Evolutionary conservation across 1,284 basidiomycete genomes (phyloP), one percentile per base, ranked within the genome.

Genomic region (Austroboletus niveus): DNA sequence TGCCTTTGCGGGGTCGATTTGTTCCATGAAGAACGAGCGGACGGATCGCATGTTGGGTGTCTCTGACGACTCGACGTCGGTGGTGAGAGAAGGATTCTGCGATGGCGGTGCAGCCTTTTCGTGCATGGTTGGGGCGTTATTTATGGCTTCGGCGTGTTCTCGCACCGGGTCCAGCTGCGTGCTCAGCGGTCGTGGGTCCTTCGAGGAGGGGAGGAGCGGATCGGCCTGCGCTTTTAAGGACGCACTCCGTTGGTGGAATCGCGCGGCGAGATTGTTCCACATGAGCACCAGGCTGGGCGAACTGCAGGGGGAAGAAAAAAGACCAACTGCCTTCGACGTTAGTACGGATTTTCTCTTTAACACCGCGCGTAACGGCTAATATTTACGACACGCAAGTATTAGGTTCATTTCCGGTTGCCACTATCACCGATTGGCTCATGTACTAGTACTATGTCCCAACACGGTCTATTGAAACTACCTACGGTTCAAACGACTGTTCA

Each of bases 1-100:
- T 0, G 81, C 76, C 54, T 76, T 69, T 22, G 76, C 72, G 1
- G 80, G 76, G 63, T 93, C 87, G 49, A 93, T 78, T 48, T 89
- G 82, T 46, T 61, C 57, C 59, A 71, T 64, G 41, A 80, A 56
- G 51, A 75, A 70, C 0, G 58, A 43, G 27, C 41, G 42, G 4
- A 66, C 14, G 5, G 15, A 49, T 29, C 45, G 48, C 60, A 64
- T 60, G 22, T 41, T 49, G 2, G 38, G 17, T 0, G 11, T 9
- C 5, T 30, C 30, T 15, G 49, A 41, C 2, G 54, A 48, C 27
- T 66, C 62, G 46, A 60, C 27, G 8, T 60, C 59, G 20, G 38
- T 39, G 34, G 34, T 8, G n/a, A 22, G 17, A 20, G 38, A 39
- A 39, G 31, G 12, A 12, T 24, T 5, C 22, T 12, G 31, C 14